Evolutionary conservation across 768 basidiomycete genomes (phyloP).

Genomic region (Rossbeevera mucosa): DNA sequence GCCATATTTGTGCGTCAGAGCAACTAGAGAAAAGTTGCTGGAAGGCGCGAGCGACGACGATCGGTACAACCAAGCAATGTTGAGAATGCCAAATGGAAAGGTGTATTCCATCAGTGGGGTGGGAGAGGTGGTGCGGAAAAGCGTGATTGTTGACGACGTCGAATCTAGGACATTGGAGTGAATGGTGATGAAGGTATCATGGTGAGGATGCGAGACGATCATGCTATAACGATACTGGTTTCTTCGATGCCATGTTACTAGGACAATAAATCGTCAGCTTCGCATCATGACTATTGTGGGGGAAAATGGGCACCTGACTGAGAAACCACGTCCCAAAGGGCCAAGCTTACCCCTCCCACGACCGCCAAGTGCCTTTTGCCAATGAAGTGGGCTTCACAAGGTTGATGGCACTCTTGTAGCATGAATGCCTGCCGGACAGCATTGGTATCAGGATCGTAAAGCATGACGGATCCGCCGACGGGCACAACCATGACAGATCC

Average conservation of each 20-base stretch:
- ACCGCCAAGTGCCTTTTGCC: constrained; percentile 63
- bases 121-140: constrained; percentile 47
- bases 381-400: constrained; percentile 55
- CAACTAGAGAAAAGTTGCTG: constrained; percentile 54
- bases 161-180: constrained; percentile 33
- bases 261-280: neutral
- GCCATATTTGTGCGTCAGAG: constrained; percentile 62
- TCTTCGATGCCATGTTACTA: constrained; percentile 60
- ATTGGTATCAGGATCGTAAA: constrained; percentile 71
- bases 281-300: neutral
- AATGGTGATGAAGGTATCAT: constrained; percentile 59
- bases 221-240: constrained; percentile 35
- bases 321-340: constrained; percentile 69
- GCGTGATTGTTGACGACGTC: constrained; percentile 37
- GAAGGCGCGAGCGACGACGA: constrained; percentile 29
- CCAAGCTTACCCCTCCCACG: constrained; percentile 43
- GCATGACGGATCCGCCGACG: constrained; percentile 57
- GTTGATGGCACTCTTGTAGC: constrained; percentile 46
- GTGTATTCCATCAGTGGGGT: constrained; percentile 39
- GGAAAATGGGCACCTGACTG: constrained; percentile 45
- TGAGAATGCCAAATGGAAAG: constrained; percentile 64
- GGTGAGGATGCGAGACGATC: constrained; percentile 52
- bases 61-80: constrained; percentile 37
- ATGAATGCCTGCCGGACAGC: constrained; percentile 56
- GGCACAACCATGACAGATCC: constrained; percentile 79